Base-by-base conservation (phyloP, 768 basidiomycete genomes). In the Suillus lakei region DNA sequence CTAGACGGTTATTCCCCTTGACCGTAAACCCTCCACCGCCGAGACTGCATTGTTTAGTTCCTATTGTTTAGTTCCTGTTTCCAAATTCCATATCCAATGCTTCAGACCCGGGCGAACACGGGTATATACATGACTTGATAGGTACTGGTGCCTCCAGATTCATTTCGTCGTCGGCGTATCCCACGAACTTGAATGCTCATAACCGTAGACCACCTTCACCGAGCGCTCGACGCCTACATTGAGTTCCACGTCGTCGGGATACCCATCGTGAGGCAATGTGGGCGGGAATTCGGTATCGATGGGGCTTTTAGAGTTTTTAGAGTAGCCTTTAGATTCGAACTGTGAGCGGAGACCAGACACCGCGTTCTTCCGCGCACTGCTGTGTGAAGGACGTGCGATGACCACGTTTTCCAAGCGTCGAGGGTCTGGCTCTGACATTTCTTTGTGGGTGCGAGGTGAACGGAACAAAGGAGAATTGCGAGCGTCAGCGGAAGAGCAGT, bases 151-250 rank as follows among this genome's bases (percentile, higher is more conserved):
- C 56, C 23, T 26, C 18, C 16, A 28, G 18, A 28, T 18, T 58
- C 67, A 68, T 48, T 51, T 59, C 65, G 55, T 30, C 65, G 23
- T 62, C 36, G 66, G 58, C 48, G 56, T 66, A 2, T 59, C 72
- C 34, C 67, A 78, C n/a, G 69, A 66, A 46, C 66, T 69, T 15
- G 13, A 28, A 38, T 61, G 38, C 28, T 38, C 54, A 38, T 13
- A 32, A 26, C 32, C 48, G 5, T 71, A 77, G 43, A 77, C 76
- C 15, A 77, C 67, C 8, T 62, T 73, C 38, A 77, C 70, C 7
- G 71, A 69, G 30, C 66, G 74, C 32, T 78, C 77, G 4, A 77
- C 71, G 30, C 74, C 65, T 60, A 77, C 77, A 55, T 77, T 73
- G 30, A 77, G 36, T 23, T 78, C 76, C 66, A 74, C 0, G 3